Evolutionary conservation across 805 yeast species (phyloP), one percentile per base, ranked within the genome.

Genomic region (Candida wancherniae): DNA sequence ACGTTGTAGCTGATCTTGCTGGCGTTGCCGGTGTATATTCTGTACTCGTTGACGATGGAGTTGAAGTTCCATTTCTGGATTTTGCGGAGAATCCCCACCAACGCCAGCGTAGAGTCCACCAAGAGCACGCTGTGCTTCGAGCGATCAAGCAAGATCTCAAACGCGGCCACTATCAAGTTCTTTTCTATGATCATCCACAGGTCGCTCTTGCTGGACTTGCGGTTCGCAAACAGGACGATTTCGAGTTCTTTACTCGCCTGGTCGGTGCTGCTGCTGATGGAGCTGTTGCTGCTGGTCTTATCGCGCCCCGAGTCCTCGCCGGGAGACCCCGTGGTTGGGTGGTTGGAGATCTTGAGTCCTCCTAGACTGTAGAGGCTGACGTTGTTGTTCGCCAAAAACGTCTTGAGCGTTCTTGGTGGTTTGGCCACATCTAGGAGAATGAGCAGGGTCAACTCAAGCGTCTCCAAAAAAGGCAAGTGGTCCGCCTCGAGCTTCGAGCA

Each of bases 31-130:
- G 61, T 54, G 55, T 77, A 84, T 6, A 84, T 67, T 31, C 95
- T 65, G 57, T 86, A 92, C 54, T 90, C 97, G 46, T 80, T 81
- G 14, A 87, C 72, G 4, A 90, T 76, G 12, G 94, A 80, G 15
- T 88, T 76, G 51, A 82, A 81, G 45, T 78, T 80, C 97, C 97
- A 90, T 57, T 82, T 82, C 56, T 85, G 92, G 22, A 88, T 66
- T 51, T 81, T 79, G 30, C 98, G 66, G 19, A 92, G 58, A 2
- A 88, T 65, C 0, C 97, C 96, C 8, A 86, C 74, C 12, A 88
- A 68, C 9, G 92, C 75, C 36, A 82, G 80, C 5, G 88, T 79
- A 22, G 82, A 73, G 51, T 92, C 97, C 14, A 92, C 76, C 9
- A 90, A 55, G 26, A 90, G 61, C 4, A 84, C 53, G 31, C 87